phyloP scores from a whole-genome alignment of 768 basidiomycete species.

The Mycena epipterygia region DNA sequence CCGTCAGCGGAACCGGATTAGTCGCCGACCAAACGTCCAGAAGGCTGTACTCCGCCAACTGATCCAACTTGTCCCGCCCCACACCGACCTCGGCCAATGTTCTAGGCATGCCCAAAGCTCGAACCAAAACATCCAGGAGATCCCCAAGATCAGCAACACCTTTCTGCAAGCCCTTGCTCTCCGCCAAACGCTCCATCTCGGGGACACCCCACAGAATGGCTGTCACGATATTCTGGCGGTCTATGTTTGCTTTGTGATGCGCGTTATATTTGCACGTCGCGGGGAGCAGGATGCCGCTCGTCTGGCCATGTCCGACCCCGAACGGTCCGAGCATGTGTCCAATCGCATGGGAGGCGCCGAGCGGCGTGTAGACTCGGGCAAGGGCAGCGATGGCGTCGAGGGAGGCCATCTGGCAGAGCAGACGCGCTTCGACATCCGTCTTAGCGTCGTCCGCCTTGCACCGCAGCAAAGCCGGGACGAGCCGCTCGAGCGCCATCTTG shows the following conservation, averaged over 20 bases:
- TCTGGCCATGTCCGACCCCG: constrained; percentile 4
- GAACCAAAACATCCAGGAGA: neutral
- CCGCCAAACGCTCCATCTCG: constrained; percentile 2
- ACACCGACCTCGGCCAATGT: constrained; percentile 6
- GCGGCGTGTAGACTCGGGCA: neutral
- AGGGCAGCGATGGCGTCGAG: neutral
- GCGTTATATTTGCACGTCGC: constrained; percentile 6
- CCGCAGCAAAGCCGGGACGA: constrained; percentile 14
- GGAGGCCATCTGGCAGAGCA: constrained; percentile 2
- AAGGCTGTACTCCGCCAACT: constrained; percentile 10
- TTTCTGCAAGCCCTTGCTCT: neutral
- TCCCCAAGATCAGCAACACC: no score
- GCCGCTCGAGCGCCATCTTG: neutral
- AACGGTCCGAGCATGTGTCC: constrained; percentile 19
- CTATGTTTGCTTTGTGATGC: neutral
- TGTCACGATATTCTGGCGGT: neutral
- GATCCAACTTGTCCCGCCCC: neutral
- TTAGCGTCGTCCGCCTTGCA: constrained; percentile 18
- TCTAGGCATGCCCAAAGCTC: constrained; percentile 11
- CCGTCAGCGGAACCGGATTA: constrained; percentile 12
- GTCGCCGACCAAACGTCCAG: neutral
- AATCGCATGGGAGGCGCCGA: constrained; percentile 15
- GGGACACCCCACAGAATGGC: neutral
- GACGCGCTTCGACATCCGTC: constrained; percentile 22
- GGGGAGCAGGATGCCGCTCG: constrained; percentile 14